Base-by-base conservation (phyloP, 1,284 basidiomycete genomes). In the Leccinum pallidistipes region DNA sequence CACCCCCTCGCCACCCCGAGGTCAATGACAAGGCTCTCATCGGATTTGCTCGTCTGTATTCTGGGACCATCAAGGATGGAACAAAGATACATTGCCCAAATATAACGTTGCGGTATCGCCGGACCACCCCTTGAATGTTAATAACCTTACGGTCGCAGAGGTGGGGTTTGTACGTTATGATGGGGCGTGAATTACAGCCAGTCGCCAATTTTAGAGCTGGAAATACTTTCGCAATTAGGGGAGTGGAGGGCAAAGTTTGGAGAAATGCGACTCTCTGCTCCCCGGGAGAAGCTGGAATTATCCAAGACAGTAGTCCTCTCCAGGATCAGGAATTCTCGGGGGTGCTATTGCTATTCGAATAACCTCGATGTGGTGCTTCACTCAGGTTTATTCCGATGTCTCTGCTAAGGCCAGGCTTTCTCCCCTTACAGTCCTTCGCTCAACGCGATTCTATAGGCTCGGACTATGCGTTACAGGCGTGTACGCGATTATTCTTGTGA, bases 11-110 rank as follows among this genome's bases (percentile, higher is more conserved):
- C 21, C 27, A 27, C 27, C 27, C 66, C 27, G 63, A 67, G 5
- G 67, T 69, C 10, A 69, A 81, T 45, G 77, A 71, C 21, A 94
- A 96, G 73, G 82, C 86, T 6, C 78, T 97, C 21, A 83, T 98
- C 27, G 97, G 97, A 7, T 99, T 99, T 75, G 90, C 96, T 5
- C 86, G 97, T 31, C 81, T 99, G 29, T 99, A 98, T 76, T 95
- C 94, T 16, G 97, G 97, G 11, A 90, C 86, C 2, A 80, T 99
- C 51, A 80, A 81, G 21, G 80, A 81, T 7, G 91, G 92, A 6
- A 82, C 84, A 3, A 80, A 79, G 3, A 76, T 98, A 31, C 84
- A 86, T 80, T 99, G 52, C 97, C 97, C 9, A 98, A 98, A 78
- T 98, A 95, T 79, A 86, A 90, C 68, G 71, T 84, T n/a, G 65